A percentile compares a stretch with the other conserved stretches of the same genome.
Conservation (phyloP, 140 eudicot species). For the Flaveria floridana region DNA sequence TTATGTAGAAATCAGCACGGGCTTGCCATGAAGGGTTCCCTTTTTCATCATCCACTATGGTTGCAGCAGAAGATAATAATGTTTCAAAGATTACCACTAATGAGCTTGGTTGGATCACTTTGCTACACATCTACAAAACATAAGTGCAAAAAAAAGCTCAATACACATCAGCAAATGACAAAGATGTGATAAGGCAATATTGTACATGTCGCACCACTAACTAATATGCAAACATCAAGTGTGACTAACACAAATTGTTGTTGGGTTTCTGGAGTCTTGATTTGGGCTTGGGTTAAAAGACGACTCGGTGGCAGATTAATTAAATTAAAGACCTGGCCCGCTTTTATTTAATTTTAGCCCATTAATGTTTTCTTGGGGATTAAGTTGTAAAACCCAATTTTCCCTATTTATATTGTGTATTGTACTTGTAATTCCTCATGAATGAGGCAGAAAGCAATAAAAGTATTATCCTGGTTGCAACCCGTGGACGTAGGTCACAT, state of each 20-base stretch:
- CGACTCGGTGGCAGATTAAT: too few relatives aligned
- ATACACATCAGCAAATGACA: constrained; percentile 6
- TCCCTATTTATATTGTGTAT: too few relatives aligned
- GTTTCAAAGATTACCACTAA: constrained; percentile 79
- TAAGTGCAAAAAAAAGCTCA: constrained; percentile 13
- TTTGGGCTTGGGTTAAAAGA: too few relatives aligned
- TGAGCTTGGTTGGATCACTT: constrained; percentile 86
- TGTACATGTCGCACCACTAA: constrained; percentile 3
- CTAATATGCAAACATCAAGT: not conserved
- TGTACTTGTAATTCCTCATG: too few relatives aligned
- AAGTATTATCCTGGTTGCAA: too few relatives aligned
- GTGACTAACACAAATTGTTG: not conserved
- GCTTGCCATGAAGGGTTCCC: constrained; percentile 99
- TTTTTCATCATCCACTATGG: constrained; percentile 94
- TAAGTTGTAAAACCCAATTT: too few relatives aligned
- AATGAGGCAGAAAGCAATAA: too few relatives aligned
- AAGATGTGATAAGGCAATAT: not conserved
- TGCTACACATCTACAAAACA: constrained; percentile 85
- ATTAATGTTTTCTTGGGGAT: too few relatives aligned
- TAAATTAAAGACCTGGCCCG: too few relatives aligned
- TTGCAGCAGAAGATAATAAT: constrained; percentile 89
- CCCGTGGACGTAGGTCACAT: too few relatives aligned
- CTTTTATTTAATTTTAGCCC: too few relatives aligned
- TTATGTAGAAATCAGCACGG: constrained; percentile 91
- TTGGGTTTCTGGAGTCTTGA: too few relatives aligned